Base-by-base conservation (phyloP, 345 rosid genomes). In the Brassica napus region DNA sequence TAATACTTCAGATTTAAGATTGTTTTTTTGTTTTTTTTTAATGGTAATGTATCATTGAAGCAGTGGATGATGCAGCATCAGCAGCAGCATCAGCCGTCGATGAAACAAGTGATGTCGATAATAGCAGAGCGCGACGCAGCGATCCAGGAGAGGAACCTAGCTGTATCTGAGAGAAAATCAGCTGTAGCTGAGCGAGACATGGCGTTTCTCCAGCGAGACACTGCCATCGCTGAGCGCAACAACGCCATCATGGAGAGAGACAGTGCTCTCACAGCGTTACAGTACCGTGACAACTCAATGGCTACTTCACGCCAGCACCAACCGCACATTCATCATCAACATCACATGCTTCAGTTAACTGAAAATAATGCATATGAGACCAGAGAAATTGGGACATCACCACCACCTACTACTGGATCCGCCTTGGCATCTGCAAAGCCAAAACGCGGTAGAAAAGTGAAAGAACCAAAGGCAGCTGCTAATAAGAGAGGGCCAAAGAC, bases 41-140 rank as follows among this genome's bases (percentile, higher is more conserved):
- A 74, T 72, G 58, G 37, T 68, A 70, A 21, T 69, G 14, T 32
- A 65, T 72, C 42, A 54, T 83, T 52, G 57, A 5, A 79, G 79
- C 90, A 95, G 97, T 92, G 97, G 98, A 79, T 90, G 85, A 85
- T 90, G 94, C 99, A 88, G 57, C 57, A 49, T 18, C 55, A 52
- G 78, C 98, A 92, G 57, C 57, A 49, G 7, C 55, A 52, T 77
- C 98, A 92, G 85, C 99, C 98, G 47, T 90, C 99, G 8, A 96
- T 96, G 97, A 96, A 96, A 87, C 99, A 96, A 86, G 93, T 96
- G 69, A 96, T 96, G 98, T 83, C 89, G 55, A 89, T 96, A 72
- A 92, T 96, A 89, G 94, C 97, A 24, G 98, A 96, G 85, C 88
- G 98, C 26, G 99, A 96, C 85, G 97, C 94, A 67, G 97, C 98